Evolutionary conservation across 2,329 filamentous ascomycete species (phyloP), one percentile per base, ranked within the genome.

Genomic region (Fusarium sublunatum): DNA sequence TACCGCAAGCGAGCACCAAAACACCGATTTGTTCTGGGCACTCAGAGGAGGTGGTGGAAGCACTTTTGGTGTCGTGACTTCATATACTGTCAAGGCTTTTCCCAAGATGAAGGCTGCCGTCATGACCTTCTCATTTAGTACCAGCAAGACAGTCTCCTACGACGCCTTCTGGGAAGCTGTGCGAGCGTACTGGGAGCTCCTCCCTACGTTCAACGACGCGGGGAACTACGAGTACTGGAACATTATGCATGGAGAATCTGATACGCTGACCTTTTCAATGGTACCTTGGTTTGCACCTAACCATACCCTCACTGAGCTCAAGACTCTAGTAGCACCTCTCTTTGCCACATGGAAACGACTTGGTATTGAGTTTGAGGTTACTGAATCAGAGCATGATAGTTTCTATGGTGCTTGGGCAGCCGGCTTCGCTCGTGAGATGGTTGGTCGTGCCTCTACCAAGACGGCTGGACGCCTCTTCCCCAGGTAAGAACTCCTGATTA

Each of bases 1-100:
- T 7, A 69, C 61, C 0, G 58, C 56, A 7, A 58, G 48, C 7
- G 53, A 65, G 10, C 47, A 53, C 0, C 15, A 64, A 36, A 69
- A 69, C 22, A 50, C 49, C 0, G 67, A 70, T n/a, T 68, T 79
- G 3, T 79, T 76, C 71, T 61, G 74, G 38, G 78, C 79, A 3
- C 68, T 81, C 13, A 67, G 76, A 1, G 79, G 79, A 1, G 79
- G 78, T 3, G 77, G 78, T 0, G 76, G 74, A 6, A 71, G 77
- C 24, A 74, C 76, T 3, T 74, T 75, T 5, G 76, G 73, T 11
- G 75, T 70, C 1, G 67, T 62, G 1, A 68, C 67, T 15, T 70
- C 67, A 2, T 68, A 75, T 34, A 79, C 76, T 1, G 61, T 82
- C 32, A 79, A 78, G 39, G 78, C 74, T 2, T 75, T 76, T 52